Conservation (phyloP, 495 filamentous ascomycete genomes). For the Poronia punctata region DNA sequence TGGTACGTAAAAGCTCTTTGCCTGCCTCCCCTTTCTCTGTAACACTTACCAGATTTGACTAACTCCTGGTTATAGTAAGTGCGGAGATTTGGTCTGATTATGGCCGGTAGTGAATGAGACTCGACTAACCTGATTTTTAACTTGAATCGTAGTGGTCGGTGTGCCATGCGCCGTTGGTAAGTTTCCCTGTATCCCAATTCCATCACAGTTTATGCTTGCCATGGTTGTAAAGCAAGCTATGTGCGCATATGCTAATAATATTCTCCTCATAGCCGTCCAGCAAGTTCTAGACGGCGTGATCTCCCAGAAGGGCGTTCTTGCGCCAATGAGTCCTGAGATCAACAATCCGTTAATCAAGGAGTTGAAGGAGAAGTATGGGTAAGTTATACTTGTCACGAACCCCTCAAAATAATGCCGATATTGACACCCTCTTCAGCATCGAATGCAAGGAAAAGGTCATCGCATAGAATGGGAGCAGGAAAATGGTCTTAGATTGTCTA, state of each 20-base stretch:
- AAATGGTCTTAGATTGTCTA: too few relatives aligned
- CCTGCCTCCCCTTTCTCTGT: background rate
- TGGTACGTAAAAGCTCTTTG: background rate
- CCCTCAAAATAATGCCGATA: background rate
- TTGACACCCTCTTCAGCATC: too few relatives aligned
- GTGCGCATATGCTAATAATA: too few relatives aligned
- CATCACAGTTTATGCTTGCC: too few relatives aligned
- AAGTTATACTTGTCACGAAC: background rate
- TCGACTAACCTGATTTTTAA: constrained; percentile 18
- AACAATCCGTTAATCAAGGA: constrained; percentile 64
- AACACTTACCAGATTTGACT: too few relatives aligned
- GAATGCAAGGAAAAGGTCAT: constrained; percentile 42
- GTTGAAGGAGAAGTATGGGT: constrained; percentile 55
- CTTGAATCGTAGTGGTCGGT: constrained; percentile 27
- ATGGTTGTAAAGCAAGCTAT: too few relatives aligned
- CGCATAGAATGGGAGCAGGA: constrained; percentile 1
- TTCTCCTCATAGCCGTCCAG: constrained; percentile 51
- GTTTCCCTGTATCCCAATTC: too few relatives aligned
- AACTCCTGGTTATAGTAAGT: constrained; percentile 4
- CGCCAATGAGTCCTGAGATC: constrained; percentile 71
- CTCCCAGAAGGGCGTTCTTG: constrained; percentile 68
- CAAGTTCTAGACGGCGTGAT: constrained; percentile 80
- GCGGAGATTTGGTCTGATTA: background rate
- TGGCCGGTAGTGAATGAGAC: too few relatives aligned
- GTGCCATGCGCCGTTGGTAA: constrained; percentile 11